Evolutionary conservation across 78 protist genomes (phyloP), one percentile per base, ranked within the genome.

Genomic region (Polysphondylium violaceum): DNA sequence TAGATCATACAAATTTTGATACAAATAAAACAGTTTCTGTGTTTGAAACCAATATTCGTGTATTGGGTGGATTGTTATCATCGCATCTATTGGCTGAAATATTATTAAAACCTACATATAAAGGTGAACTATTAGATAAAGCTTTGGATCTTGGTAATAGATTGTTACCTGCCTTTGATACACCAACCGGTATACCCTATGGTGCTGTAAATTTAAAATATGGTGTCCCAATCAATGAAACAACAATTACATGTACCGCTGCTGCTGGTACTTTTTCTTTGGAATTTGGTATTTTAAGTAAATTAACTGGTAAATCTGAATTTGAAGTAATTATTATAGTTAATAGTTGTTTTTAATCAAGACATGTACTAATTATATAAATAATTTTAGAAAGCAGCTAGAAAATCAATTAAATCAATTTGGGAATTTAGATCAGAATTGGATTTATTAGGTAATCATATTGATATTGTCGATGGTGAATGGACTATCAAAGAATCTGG

Each of bases 41-140:
- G 3, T 98, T 98, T 71, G 99, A 98, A 90, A 96, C 97, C 23
- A 97, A 93, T 86, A 98, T 98, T 72, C 92, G 99, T 29, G 94
- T 87, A 14, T 71, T 98, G 51, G 99, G 99, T 29, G 99, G 98
- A 47, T 87, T 97, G 12, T 68, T 87, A 50, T 83, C 91, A 27
- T 59, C 81, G 3, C 86, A 61, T 73, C 14, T 64, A 14, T 44
- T 72, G 33, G 75, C 74, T 5, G 40, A 35, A 14, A 71, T 36
- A 23, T 36, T 51, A 27, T 60, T 58, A 3, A 40, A 27, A 4
- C 12, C 21, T 9, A 27, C 16, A 3, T 93, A 94, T 63, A 47
- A 25, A 8, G 97, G 89, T 31, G 87, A 29, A 41, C 86, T 98
- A n/a, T 86, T 97, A 23, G 41, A 50, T 1, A 78, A 95, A 21